A percentile compares a stretch with the other conserved stretches of the same genome.
Evolutionary conservation across 129 eudicot species (phyloP).

Genomic region (Flaveria sonorensis): DNA sequence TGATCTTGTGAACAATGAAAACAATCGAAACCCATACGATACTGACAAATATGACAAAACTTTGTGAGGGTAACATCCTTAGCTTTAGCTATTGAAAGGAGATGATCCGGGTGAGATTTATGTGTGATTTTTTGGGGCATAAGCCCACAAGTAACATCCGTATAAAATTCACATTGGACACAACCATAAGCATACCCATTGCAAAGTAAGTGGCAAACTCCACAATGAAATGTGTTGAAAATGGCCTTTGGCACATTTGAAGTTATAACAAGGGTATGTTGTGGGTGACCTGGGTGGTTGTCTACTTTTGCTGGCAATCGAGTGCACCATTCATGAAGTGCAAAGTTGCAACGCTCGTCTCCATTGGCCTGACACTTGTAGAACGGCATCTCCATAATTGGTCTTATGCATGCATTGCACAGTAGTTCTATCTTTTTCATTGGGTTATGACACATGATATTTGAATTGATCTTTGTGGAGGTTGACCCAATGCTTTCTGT

Average conservation of each 20-base stretch:
- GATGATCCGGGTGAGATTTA: background rate
- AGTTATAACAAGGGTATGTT: constrained; percentile 15
- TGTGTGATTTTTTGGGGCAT: constrained; percentile 10
- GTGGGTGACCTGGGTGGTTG: constrained; percentile 24
- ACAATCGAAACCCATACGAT: too few relatives aligned
- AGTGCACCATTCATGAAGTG: constrained; percentile 25
- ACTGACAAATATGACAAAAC: background rate
- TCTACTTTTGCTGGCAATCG: constrained; percentile 6
- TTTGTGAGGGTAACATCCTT: background rate
- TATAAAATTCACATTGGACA: background rate
- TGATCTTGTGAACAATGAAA: too few relatives aligned
- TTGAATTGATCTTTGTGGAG: background rate
- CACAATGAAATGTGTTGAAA: background rate
- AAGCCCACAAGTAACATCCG: constrained; percentile 10
- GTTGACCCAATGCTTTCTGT: background rate
- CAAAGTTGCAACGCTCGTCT: background rate
- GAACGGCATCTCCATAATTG: constrained; percentile 20
- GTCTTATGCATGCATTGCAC: constrained; percentile 24
- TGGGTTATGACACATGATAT: constrained; percentile 14
- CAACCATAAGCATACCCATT: constrained; percentile 30
- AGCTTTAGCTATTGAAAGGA: constrained; percentile 2
- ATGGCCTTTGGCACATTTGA: background rate
- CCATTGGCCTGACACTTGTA: constrained; percentile 5
- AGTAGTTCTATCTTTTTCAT: constrained; percentile 13
- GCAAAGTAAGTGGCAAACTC: background rate